Base-by-base conservation (phyloP, 2,329 filamentous ascomycete genomes). In the Orbilia brochopaga region DNA sequence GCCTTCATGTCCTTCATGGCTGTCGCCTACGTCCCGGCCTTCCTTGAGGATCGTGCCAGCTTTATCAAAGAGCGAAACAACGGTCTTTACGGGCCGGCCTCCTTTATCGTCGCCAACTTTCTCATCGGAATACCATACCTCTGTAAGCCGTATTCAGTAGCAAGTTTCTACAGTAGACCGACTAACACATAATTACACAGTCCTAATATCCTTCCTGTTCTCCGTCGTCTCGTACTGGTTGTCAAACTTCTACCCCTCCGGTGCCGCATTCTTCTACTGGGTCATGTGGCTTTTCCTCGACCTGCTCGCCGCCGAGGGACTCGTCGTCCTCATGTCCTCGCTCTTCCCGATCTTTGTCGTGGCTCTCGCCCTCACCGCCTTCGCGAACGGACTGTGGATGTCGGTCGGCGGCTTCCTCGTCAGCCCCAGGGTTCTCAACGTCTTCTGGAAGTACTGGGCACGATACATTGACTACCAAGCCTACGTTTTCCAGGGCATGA, bases 371-470 rank as follows among this genome's bases (percentile, higher is more conserved):
- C 82, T 91, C 1, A 89, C 90, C 0, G 91, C 91, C 0, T 95
- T 95, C 77, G 88, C 90, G 21, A 96, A 96, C 79, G 91, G 91
- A 0, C 82, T 96, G 5, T 96, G 91, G 91, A 95, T 95, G 91
- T 87, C 85, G 57, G 90, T 93, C 1, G 86, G 88, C 58, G 91
- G 91, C 0, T 95, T 95, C 80, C 84, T 95, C 79, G 90, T 95
- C 1, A 84, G 86, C 1, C 86, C 88, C 2, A 85, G 82, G 0
- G 85, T 88, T 1, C 83, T 95, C 44, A 95, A 96, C 79, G 85
- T 85, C 1, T 96, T 96, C 76, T 96, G 90, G 87, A 86, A 87
- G 78, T 94, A 95, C 76, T 90, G 90, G 4, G 94, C 94, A 76
- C 89, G 92, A 78, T 95, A 92, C 79, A 92, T 92, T 77, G 90